These are phyloP conservation scores for Pharus latifolius DNA, from an alignment of 176 grass and related monocot species.

Conservation along the genomic window DNA sequence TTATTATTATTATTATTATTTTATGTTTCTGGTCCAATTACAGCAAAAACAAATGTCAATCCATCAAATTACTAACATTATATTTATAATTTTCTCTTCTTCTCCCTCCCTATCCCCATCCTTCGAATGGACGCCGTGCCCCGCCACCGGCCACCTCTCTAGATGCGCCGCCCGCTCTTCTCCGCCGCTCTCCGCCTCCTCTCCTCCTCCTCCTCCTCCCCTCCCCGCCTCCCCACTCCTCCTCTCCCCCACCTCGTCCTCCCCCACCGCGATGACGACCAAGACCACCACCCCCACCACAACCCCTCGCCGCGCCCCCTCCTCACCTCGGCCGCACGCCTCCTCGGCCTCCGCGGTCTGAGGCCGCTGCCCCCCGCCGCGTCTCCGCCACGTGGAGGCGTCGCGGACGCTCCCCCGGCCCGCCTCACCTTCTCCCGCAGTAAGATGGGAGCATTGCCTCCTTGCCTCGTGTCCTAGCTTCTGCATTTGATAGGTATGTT, in stretches of 20 bases:
- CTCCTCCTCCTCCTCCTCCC: not conserved
- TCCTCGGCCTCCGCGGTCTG: constrained; percentile 9
- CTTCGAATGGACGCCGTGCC: constrained; percentile 30
- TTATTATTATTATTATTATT: too few species aligned
- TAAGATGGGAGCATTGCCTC: constrained; percentile 1
- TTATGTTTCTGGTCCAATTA: too few species aligned
- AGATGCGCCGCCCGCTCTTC: constrained; percentile 35
- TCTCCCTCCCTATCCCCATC: not conserved
- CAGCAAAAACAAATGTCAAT: too few species aligned
- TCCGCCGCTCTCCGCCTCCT: not conserved
- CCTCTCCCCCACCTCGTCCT: not conserved
- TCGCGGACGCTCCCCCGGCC: constrained; percentile 13
- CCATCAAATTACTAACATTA: too few species aligned
- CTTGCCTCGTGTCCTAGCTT: not conserved
- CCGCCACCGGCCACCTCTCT: constrained; percentile 25
- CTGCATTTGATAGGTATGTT: not conserved
- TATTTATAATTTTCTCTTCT: not conserved
- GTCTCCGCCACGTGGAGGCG: not conserved
- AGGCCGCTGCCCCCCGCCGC: not conserved
- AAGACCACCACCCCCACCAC: not conserved
- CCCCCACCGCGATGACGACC: constrained; percentile 12
- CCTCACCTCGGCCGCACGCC: constrained; percentile 6
- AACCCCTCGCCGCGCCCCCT: not conserved
- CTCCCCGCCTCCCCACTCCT: not conserved
- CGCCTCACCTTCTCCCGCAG: constrained; percentile 28